phyloP scores from a whole-genome alignment of 306 rosid species.

The Erythrophleum fordii region DNA sequence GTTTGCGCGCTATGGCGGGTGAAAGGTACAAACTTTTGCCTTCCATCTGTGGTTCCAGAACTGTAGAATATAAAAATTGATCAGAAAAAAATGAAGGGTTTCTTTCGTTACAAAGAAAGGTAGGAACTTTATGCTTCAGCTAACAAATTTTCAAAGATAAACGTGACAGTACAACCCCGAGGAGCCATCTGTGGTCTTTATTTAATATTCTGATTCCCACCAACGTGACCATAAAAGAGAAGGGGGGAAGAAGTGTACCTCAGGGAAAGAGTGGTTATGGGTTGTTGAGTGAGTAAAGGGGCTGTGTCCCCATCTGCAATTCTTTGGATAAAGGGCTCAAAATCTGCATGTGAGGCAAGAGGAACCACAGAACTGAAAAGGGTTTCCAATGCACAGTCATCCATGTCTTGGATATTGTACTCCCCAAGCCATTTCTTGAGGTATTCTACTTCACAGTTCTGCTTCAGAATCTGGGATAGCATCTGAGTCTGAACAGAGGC shows the following conservation, averaged over 20 bases:
- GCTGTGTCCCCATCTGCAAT: conserved; percentile 69
- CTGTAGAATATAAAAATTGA: conserved; percentile 36
- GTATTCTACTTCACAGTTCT: conserved; percentile 60
- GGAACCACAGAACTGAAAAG: conserved; percentile 66
- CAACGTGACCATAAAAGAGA: conserved; percentile 5
- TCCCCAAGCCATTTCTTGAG: conserved; percentile 64
- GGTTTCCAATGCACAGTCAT: conserved; percentile 56
- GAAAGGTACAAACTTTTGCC: conserved; percentile 75
- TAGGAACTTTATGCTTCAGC: background rate
- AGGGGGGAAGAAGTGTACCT: conserved; percentile 45
- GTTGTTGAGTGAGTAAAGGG: conserved; percentile 66
- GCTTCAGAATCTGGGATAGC: conserved; percentile 61
- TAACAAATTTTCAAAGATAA: background rate
- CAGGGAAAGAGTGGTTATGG: conserved; percentile 66
- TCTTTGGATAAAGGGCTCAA: conserved; percentile 68
- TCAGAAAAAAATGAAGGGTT: background rate
- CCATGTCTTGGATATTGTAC: conserved; percentile 48
- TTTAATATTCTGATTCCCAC: conserved; percentile 34
- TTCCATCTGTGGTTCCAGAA: conserved; percentile 87
- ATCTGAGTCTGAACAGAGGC: conserved; percentile 57
- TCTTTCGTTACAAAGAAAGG: background rate
- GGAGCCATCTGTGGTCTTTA: background rate
- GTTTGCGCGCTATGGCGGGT: conserved; percentile 72
- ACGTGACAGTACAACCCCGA: background rate
- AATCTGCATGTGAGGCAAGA: conserved; percentile 66